Conservation (phyloP, 2,329 filamentous ascomycete genomes). For the Fusarium gaditjirri region DNA sequence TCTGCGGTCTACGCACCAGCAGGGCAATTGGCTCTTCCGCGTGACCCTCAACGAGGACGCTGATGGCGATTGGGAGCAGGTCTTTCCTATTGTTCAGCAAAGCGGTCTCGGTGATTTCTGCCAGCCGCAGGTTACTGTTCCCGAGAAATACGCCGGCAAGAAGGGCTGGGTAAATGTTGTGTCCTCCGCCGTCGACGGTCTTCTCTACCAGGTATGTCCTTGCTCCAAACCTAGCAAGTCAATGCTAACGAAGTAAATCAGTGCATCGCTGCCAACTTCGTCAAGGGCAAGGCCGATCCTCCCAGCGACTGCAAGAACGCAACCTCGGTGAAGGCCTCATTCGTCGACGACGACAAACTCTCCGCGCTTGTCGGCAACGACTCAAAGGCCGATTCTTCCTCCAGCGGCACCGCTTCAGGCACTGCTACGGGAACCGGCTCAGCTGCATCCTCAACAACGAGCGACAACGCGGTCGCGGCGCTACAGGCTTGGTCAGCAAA, state of each 20-base stretch:
- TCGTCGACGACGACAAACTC: conserved; percentile 49
- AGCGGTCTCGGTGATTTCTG: conserved; percentile 66
- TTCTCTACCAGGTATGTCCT: conserved; percentile 64
- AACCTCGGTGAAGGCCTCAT: conserved; percentile 47
- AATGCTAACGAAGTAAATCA: conserved; percentile 40
- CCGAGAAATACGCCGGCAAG: conserved; percentile 62
- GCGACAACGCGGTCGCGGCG: conserved; percentile 40
- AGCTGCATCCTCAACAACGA: conserved; percentile 34
- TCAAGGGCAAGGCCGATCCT: conserved; percentile 52
- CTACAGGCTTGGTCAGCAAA: conserved; percentile 40
- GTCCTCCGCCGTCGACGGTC: conserved; percentile 63
- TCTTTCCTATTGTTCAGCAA: conserved; percentile 65
- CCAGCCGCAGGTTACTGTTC: conserved; percentile 59
- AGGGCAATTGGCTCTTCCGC: conserved; percentile 67
- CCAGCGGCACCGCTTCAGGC: conserved; percentile 24
- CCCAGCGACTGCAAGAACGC: conserved; percentile 52
- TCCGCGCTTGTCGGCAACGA: conserved; percentile 46
- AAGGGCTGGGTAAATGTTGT: conserved; percentile 66
- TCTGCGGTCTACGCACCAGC: conserved; percentile 60
- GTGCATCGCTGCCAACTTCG: conserved; percentile 67
- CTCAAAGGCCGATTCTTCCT: conserved; percentile 14
- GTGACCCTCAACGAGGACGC: conserved; percentile 63
- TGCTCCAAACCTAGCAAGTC: neutral
- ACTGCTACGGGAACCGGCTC: conserved; percentile 34
- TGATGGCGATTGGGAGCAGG: conserved; percentile 62